Base-by-base conservation (phyloP, 257 asterid genomes). In the Solanum medicagineum region DNA sequence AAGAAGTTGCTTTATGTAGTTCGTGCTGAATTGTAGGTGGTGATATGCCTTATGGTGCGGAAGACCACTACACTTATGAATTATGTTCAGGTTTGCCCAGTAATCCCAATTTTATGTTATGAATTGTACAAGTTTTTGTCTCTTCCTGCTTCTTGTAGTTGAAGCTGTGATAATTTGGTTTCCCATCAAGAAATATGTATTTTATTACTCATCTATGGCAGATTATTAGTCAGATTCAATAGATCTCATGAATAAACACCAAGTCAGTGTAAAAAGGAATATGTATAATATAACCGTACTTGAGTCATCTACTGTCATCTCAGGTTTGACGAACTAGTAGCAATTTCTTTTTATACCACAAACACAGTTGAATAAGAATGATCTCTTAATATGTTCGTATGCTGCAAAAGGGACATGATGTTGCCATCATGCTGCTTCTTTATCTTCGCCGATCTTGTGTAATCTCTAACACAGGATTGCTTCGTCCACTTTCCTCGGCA, bases 21-120 rank as follows among this genome's bases (percentile, higher is more conserved):
- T 80, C 85, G 11, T 88, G 82, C 42, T 87, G 73, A 83, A 49
- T 87, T 87, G 84, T 92, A 97, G 99, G 98, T 97, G 91, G 97
- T 97, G 75, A 91, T 94, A 85, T 95, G 99, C 90, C 92, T 97
- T 81, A 94, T 94, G 98, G 54, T 94, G 89, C 95, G 99, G 87
- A 96, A 96, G 92, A 92, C 98, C 2, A 86, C 92, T 73, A 90
- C 94, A 19, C 94, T 96, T 80, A 94, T 96, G 97, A 95, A 94
- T 89, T 95, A 94, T 88, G 97, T 97, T 47, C 94, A 97, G 97
- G 99, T 97, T 89, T 55, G 54, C 80, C 62, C 29, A 75, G 82
- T 49, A 49, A 14, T 13, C 19, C 40, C 45, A 9, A 8, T 75
- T 75, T 62, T 60, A 24, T 53, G 59, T 49, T 10, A 49, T 49